phyloP scores from a whole-genome alignment of 768 basidiomycete species.

The Goffeauzyma gilvescens region DNA sequence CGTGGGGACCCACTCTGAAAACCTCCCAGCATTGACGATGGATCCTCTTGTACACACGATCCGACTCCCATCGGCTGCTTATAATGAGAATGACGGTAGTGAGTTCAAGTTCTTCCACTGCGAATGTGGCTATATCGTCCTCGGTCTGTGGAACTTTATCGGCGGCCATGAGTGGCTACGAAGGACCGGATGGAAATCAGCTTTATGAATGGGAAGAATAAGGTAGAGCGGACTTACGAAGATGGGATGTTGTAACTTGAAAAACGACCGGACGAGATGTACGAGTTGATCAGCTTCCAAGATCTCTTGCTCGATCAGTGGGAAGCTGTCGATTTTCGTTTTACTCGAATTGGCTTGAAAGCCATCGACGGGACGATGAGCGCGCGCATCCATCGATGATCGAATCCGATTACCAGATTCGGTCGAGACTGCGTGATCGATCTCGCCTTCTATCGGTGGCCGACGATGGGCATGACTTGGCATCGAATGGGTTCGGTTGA shows the following conservation, averaged over 20 bases:
- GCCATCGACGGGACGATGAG: no score
- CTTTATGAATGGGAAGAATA: no score
- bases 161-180: conserved; percentile 22
- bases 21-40: conserved; percentile 23
- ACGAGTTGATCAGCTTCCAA: conserved; percentile 13
- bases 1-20: conserved; percentile 5
- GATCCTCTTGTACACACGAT: conserved; percentile 12
- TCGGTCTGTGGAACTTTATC: conserved; percentile 17
- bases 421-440: no score
- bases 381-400: no score
- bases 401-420: no score
- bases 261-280: conserved; percentile 15
- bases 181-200: no score
- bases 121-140: conserved; percentile 15
- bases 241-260: conserved; percentile 19
- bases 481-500: no score
- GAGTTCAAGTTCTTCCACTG: conserved; percentile 4
- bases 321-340: conserved; percentile 5
- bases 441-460: no score
- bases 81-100: conserved; percentile 19
- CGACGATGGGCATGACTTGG: no score
- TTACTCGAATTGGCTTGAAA: neutral
- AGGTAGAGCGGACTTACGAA: conserved; percentile 18
- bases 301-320: conserved; percentile 18
- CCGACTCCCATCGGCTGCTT: conserved; percentile 18